phyloP scores from a whole-genome alignment of 495 filamentous ascomycete genomes.

The Letharia lupina region DNA sequence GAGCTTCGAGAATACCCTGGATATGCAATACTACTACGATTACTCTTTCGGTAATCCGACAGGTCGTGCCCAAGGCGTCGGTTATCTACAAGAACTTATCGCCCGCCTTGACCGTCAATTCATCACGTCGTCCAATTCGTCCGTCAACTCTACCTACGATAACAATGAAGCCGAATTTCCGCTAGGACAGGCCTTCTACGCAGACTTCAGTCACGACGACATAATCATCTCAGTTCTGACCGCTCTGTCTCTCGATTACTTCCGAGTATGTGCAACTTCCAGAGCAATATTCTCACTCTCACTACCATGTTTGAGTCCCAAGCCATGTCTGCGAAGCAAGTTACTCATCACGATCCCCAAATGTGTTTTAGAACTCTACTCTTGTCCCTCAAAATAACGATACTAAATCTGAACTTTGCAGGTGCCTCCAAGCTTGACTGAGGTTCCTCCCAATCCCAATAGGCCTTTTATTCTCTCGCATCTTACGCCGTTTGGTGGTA shows the following conservation, averaged over 20 bases:
- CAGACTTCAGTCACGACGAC: conserved; percentile 42
- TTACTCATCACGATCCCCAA: too few species aligned
- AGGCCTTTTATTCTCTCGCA: conserved; percentile 32
- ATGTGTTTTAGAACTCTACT: too few species aligned
- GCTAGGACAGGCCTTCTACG: conserved; percentile 38
- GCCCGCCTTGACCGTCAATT: conserved; percentile 32
- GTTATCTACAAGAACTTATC: conserved; percentile 37
- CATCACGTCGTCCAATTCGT: conserved; percentile 30
- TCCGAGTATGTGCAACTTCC: conserved; percentile 9
- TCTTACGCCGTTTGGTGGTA: conserved; percentile 33
- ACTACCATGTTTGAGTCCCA: too few species aligned
- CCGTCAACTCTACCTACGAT: conserved; percentile 35
- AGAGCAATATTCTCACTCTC: too few species aligned
- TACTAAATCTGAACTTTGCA: too few species aligned
- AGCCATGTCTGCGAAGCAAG: too few species aligned
- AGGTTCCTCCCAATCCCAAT: conserved; percentile 31
- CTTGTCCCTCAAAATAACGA: too few species aligned
- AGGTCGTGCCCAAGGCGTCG: conserved; percentile 35
- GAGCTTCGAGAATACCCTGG: conserved; percentile 36
- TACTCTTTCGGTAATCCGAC: conserved; percentile 35
- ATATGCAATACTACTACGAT: conserved; percentile 36
- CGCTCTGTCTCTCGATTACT: conserved; percentile 37
- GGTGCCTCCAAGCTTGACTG: conserved; percentile 28
- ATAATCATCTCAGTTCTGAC: conserved; percentile 38
- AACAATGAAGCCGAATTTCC: conserved; percentile 38